Evolutionary conservation across 2,329 filamentous ascomycete genomes (phyloP), one percentile per base, ranked within the genome.

Genomic region (Neurospora sp.): DNA sequence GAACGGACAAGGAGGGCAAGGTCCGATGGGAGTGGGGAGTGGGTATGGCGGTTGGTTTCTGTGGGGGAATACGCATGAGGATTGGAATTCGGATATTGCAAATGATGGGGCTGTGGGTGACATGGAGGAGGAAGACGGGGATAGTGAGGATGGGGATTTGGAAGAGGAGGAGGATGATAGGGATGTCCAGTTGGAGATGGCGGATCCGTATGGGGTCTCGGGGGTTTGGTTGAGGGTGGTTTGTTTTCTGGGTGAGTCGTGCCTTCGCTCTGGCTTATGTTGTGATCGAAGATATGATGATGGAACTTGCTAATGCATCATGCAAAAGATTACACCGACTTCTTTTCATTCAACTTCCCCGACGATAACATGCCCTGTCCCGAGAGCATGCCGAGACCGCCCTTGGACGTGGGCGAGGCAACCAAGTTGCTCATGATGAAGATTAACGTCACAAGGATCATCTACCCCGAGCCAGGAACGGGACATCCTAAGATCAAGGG

Each of bases 321-420:
- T 15, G 11, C 33, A 62, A 62, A 66, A 75, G 90, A 93, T 77
- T 93, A 91, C 77, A 87, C 85, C 74, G 91, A 93, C 76, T 87
- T 94, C 41, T 91, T 89, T 77, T 80, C 81, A 23, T 93, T 89
- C 81, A 94, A 94, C 76, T 93, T 93, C 75, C 81, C 80, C n/a
- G 78, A 82, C 6, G 77, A 81, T 11, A 62, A 10, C 6, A 8
- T 62, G 8, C 52, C 52, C 1, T 78, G 82, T 1, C 80, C 79
- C 1, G 77, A 74, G 62, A 80, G 79, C 73, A 81, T 79, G 69
- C 86, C 82, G 1, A 83, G 86, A 0, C 81, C 79, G 1, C 83
- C 88, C 0, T 83, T 92, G 43, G 81, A 86, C 39, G 86, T 83
- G 0, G 85, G 86, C 71, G 90, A 93, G 81, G 91, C 89, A 1